Percentiles rank a stretch among this genome's conserved stretches.
phyloP scores from a whole-genome alignment of 192 early-diverging fungal species.

The Endogone sp. region DNA sequence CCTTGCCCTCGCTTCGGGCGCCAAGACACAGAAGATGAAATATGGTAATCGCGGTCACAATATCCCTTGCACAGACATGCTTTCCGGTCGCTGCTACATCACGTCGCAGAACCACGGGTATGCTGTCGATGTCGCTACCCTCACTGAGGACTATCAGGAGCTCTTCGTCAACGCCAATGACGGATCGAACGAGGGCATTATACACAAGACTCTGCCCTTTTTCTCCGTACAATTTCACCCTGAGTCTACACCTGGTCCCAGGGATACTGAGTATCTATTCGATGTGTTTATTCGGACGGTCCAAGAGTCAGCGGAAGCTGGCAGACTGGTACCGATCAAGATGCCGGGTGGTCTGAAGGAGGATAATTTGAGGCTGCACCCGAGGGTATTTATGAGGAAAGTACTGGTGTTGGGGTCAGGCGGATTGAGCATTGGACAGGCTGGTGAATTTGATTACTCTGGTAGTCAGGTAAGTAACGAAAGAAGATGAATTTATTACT shows the following conservation, averaged over 20 bases:
- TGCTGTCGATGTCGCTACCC: slow-evolving; percentile 81
- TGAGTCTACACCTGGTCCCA: slow-evolving; percentile 92
- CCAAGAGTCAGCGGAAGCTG: slow-evolving; percentile 59
- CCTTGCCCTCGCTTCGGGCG: slow-evolving; percentile 89
- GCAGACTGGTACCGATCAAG: slow-evolving; percentile 70
- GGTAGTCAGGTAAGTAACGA: slow-evolving; percentile 69
- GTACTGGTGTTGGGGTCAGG: slow-evolving; percentile 96
- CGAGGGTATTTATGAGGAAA: slow-evolving; percentile 74
- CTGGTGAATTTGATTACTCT: slow-evolving; percentile 99
- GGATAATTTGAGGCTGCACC: slow-evolving; percentile 35
- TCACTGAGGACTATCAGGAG: slow-evolving; percentile 74
- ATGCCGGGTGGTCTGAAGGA: slow-evolving; percentile 57
- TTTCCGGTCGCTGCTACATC: slow-evolving; percentile 96
- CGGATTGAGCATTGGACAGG: slow-evolving; percentile 97
- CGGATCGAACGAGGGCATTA: slow-evolving; percentile 97
- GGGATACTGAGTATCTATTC: slow-evolving; percentile 96
- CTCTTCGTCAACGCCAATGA: slow-evolving; percentile 99
- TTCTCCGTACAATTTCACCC: slow-evolving; percentile 99
- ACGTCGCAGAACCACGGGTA: slow-evolving; percentile 99
- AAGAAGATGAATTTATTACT: too few species aligned
- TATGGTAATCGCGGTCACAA: slow-evolving; percentile 99
- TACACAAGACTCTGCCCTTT: slow-evolving; percentile 84
- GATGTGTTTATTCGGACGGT: slow-evolving; percentile 88
- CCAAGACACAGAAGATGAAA: slow-evolving; percentile 92
- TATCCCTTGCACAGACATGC: slow-evolving; percentile 96